Evolutionary conservation across 805 yeast species (phyloP), one percentile per base, ranked within the genome.

Genomic region (Komagataella ulmi): DNA sequence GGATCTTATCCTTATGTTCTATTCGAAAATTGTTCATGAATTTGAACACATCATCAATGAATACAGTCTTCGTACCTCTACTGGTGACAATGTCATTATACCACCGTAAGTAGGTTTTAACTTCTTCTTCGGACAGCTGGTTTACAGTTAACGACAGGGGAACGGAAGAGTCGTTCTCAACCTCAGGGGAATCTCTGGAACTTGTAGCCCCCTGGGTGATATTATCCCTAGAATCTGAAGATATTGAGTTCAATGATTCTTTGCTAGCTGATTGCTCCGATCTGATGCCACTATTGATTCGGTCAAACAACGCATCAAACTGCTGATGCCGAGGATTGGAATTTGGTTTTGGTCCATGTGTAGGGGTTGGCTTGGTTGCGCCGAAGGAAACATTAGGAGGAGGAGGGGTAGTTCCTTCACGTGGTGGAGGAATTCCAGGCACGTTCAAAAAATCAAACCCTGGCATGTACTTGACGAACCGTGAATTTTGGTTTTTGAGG

Each of bases 91-190:
- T 79, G 60, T 88, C 90, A 57, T 88, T 84, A 65, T 90, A 91
- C 99, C 99, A 91, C 57, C 97, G 73, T 58, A 91, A 77, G 65
- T 91, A 91, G 1, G 97, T 85, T 59, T 83, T 80, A 10, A 81
- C 77, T 65, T 91, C 99, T 52, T 84, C 85, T 17, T 75, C 74
- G 0, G 96, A 77, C 48, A 91, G 73, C 53, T 88, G 88, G 48
- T 75, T 77, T 1, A 79, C 75, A 1, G 82, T 72, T n/a, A 86
- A 66, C 2, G 88, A 78, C 50, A 85, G 65, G 0, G 90, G 88
- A 2, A 81, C 74, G 8, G 68, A 57, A 7, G 68, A 55, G 48
- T 76, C 79, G 45, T 68, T 71, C 17, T 58, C 58, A 12, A 17
- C 12, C 3, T 21, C 21, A 17, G 47, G 24, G 23, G 19, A 19